phyloP scores from a whole-genome alignment of 1,284 basidiomycete genomes.

The Ustilago cynodontis region DNA sequence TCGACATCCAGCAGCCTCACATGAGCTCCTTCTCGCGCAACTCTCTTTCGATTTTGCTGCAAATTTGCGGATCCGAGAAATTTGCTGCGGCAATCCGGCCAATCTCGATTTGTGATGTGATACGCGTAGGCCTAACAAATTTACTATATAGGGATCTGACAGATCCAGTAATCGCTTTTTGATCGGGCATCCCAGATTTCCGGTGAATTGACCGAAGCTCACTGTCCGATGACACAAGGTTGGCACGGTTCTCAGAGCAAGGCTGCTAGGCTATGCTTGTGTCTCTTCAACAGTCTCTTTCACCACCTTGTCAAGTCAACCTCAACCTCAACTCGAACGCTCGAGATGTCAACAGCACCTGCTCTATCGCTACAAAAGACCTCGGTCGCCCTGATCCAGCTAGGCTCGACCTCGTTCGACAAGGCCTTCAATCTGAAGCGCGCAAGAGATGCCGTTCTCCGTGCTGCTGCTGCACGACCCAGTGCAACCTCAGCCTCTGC shows the following conservation, averaged over 20 bases:
- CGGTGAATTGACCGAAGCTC: slow-evolving; percentile 19
- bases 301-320: background rate
- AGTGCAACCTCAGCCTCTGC: slow-evolving; percentile 12
- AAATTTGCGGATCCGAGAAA: slow-evolving; percentile 29
- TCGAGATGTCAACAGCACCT: slow-evolving; percentile 40
- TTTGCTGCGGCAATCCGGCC: slow-evolving; percentile 38
- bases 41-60: background rate
- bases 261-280: too few relatives aligned
- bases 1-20: slow-evolving; percentile 20
- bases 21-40: background rate
- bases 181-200: background rate
- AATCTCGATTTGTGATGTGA: too few relatives aligned
- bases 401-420: slow-evolving; percentile 63
- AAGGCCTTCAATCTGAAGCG: slow-evolving; percentile 63
- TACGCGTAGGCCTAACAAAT: too few relatives aligned
- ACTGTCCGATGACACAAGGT: slow-evolving; percentile 2
- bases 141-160: too few relatives aligned
- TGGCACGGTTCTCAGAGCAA: background rate
- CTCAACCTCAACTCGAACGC: background rate
- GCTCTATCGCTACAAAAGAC: slow-evolving; percentile 47
- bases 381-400: slow-evolving; percentile 63
- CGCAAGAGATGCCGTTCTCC: slow-evolving; percentile 54
- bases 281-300: background rate
- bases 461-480: slow-evolving; percentile 30
- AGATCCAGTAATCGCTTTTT: too few relatives aligned